Evolutionary conservation across 208 protist species (phyloP), one percentile per base, ranked within the genome.

Genomic region (Spongospora subterranea): DNA sequence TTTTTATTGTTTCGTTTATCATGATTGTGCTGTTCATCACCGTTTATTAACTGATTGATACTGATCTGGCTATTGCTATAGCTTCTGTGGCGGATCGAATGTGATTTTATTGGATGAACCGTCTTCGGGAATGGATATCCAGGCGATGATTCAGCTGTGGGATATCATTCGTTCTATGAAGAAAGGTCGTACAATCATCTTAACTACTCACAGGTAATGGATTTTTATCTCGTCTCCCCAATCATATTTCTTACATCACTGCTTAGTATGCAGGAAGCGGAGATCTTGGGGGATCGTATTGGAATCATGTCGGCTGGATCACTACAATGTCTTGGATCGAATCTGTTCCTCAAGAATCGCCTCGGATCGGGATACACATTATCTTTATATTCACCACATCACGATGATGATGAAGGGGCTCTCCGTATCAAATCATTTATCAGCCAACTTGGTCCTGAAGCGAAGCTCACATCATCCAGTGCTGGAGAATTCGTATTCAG

Each of bases 251-350:
- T 60, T 60, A 24, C 24, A 24, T 60, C 6, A 6, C 24, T 60
- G 13, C 50, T 29, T 60, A 82, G 71, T n/a, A 82, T 82, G 71
- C 6, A 13, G 17, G 71, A 82, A 43, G 71, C 71, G 17, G 71
- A 82, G n/a, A n/a, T n/a, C 13, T 43, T 82, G 35, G 71, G 71
- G 13, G 71, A 82, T 35, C 71, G 71, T 43, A 82, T 82, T n/a
- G 71, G 35, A 13, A 82, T 82, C 71, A 82, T 82, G 71, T 82
- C 71, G 6, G 71, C 71, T 43, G 71, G 71, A 82, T 82, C 71
- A 35, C 6, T 82, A 13, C 71, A 82, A 43, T 82, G 71, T 43
- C 71, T 82, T 43, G 71, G 71, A 35, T 45, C 71, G 6, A 6
- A 6, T n/a, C 6, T 82, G 71, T 82, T 82, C 71, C n/a, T 82